These are phyloP conservation scores for Aspergillus carlsbadensis DNA, from an alignment of 495 filamentous ascomycete species.

Conservation along the genomic window DNA sequence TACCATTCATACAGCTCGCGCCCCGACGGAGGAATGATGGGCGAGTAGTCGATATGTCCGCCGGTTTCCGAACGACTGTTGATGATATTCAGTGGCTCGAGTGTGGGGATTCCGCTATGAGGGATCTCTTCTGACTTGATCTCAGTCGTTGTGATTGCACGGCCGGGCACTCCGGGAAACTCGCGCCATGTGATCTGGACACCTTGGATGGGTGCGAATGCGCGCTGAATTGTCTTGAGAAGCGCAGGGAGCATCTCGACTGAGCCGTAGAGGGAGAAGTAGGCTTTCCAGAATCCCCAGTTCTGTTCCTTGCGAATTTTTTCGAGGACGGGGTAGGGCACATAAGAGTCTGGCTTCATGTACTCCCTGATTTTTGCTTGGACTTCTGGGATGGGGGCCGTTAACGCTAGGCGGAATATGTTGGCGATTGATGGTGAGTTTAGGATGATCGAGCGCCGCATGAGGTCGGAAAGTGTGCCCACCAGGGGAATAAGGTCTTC, in stretches of 20 bases:
- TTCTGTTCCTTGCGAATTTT: not conserved
- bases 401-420: too few relatives aligned
- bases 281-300: not conserved
- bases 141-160: not conserved
- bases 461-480: too few relatives aligned
- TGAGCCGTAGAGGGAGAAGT: slow-evolving; percentile 6
- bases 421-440: too few relatives aligned
- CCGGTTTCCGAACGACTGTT: not conserved
- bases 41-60: not conserved
- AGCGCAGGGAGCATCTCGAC: slow-evolving; percentile 2
- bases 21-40: too few relatives aligned
- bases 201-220: not conserved
- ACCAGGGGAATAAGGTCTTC: too few relatives aligned
- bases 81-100: slow-evolving; percentile 2
- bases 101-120: slow-evolving; percentile 12
- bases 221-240: not conserved
- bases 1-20: too few relatives aligned
- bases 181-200: not conserved
- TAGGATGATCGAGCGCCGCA: too few relatives aligned
- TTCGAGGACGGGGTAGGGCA: too few relatives aligned
- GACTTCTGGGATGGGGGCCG: too few relatives aligned
- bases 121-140: slow-evolving; percentile 12
- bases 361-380: not conserved
- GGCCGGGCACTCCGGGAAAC: not conserved
- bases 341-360: not conserved